Percentiles rank a stretch among this genome's conserved stretches.
Conservation (phyloP, 2,329 filamentous ascomycete genomes). For the Ophioceras dolichostomum region DNA sequence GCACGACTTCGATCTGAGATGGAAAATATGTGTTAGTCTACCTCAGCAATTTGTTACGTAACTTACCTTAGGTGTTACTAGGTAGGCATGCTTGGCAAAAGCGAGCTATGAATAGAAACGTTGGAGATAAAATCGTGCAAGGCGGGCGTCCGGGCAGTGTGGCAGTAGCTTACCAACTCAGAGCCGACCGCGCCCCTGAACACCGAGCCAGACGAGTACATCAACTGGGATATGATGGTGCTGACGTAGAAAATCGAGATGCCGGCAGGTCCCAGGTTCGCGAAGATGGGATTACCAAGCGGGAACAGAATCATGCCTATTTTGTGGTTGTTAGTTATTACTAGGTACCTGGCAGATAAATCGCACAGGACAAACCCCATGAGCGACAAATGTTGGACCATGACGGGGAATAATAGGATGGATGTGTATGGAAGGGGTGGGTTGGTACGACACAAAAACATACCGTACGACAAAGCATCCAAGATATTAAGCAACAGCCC, state of each 20-base stretch:
- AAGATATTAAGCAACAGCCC: slow-evolving; percentile 85
- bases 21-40: no score
- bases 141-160: no score
- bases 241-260: slow-evolving; percentile 99
- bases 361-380: no score
- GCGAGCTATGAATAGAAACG: no score
- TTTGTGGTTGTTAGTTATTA: no score
- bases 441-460: no score
- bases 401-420: slow-evolving; percentile 2
- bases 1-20: slow-evolving; percentile 82
- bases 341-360: no score
- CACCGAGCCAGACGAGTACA: slow-evolving; percentile 76
- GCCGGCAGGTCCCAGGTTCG: slow-evolving; percentile 76
- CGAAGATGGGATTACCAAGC: slow-evolving; percentile 75
- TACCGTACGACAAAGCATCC: slow-evolving; percentile 87
- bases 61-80: no score
- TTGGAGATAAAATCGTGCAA: no score
- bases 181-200: slow-evolving; percentile 90
- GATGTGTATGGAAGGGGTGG: no score
- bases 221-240: slow-evolving; percentile 85
- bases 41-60: no score
- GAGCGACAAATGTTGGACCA: not conserved
- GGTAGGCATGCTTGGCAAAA: no score
- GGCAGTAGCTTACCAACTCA: slow-evolving; percentile 54
- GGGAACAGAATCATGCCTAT: slow-evolving; percentile 91